Evolutionary conservation across 345 rosid genomes (phyloP).

Genomic region (Salix koriyanagi): DNA sequence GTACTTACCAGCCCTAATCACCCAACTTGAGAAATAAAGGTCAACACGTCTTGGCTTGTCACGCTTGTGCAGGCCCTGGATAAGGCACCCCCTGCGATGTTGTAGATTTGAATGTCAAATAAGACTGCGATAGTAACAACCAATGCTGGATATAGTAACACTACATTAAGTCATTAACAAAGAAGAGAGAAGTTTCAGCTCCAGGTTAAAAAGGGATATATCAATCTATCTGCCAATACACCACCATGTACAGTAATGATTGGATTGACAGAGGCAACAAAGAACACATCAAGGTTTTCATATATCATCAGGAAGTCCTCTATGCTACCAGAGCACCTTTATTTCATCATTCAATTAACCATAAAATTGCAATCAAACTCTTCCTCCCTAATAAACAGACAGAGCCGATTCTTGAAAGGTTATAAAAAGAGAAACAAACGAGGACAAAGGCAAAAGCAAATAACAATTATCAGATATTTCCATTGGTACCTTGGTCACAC

Average conservation of each 20-base stretch:
- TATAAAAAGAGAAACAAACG: neutral
- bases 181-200: neutral
- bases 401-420: neutral
- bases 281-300: neutral
- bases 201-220: neutral
- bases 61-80: conserved; percentile 52
- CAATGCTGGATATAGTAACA: neutral
- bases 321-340: neutral
- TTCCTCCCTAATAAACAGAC: neutral
- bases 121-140: neutral
- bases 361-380: neutral
- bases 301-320: neutral
- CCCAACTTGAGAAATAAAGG: conserved; percentile 88
- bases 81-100: conserved; percentile 64
- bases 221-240: neutral
- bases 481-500: conserved; percentile 78
- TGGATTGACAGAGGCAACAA: neutral
- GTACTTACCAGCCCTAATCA: conserved; percentile 69
- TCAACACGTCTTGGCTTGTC: conserved; percentile 95
- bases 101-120: neutral
- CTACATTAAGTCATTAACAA: too few species aligned
- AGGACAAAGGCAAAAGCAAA: neutral
- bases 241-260: neutral
- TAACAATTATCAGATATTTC: neutral
- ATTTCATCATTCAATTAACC: neutral